Evolutionary conservation across 805 yeast genomes (phyloP).

Genomic region (Spencermartinsiella europaea): DNA sequence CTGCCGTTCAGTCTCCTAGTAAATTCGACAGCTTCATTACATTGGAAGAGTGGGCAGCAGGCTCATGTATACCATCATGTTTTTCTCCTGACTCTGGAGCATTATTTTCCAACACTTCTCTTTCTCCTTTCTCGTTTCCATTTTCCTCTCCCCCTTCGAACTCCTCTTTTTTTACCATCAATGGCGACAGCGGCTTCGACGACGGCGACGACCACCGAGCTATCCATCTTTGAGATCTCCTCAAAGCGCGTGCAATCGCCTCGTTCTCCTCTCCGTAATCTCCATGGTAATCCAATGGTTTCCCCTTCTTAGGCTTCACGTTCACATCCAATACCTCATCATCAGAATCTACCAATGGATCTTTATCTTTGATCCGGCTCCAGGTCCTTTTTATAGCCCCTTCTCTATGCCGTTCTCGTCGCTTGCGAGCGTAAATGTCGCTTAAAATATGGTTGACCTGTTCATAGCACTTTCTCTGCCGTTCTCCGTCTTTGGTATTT

Average conservation of each 20-base stretch:
- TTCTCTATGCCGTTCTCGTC: conserved; percentile 18
- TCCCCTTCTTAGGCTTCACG: conserved; percentile 2
- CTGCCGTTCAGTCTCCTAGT: not conserved
- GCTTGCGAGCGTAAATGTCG: conserved; percentile 20
- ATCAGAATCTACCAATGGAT: conserved; percentile 34
- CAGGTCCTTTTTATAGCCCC: conserved; percentile 29
- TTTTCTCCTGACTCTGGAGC: too few relatives aligned
- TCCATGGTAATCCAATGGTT: conserved; percentile 4
- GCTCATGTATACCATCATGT: too few relatives aligned
- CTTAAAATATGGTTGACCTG: conserved; percentile 23
- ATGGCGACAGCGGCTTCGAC: not conserved
- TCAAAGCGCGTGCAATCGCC: conserved; percentile 21
- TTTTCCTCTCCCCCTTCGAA: too few relatives aligned
- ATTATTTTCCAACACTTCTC: too few relatives aligned
- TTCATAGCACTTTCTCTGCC: conserved; percentile 11
- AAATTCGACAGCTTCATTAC: conserved; percentile 15
- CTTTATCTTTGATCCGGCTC: conserved; percentile 26
- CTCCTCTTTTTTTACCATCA: not conserved
- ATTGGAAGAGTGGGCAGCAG: too few relatives aligned
- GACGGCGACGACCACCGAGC: conserved; percentile 18
- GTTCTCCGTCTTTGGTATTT: conserved; percentile 7
- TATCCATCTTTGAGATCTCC: conserved; percentile 26
- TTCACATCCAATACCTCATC: conserved; percentile 22
- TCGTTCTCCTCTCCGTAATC: conserved; percentile 29
- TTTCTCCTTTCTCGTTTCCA: too few relatives aligned